Conservation (phyloP, 2,329 filamentous ascomycete species). For the Colletotrichum phormii region DNA sequence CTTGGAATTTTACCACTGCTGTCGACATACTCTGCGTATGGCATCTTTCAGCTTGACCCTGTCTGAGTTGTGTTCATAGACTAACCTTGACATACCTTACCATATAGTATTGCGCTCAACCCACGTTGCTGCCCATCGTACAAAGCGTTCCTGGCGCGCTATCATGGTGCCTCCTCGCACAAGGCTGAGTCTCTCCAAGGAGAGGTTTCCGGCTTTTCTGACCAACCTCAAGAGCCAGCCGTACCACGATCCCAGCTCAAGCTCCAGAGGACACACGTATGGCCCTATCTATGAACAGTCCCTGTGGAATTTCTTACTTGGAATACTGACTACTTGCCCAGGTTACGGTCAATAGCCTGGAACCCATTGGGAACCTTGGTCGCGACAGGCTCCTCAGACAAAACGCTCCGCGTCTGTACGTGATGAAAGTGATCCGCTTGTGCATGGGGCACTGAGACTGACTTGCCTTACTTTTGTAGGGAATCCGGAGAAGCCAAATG, state of each 20-base stretch:
- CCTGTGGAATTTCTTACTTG: slow-evolving; percentile 31
- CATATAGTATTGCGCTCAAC: not conserved
- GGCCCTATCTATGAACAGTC: slow-evolving; percentile 41
- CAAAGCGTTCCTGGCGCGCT: not conserved
- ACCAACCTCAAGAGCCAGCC: slow-evolving; percentile 75
- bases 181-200: slow-evolving; percentile 72
- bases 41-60: not conserved
- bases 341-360: slow-evolving; percentile 86
- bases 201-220: slow-evolving; percentile 76
- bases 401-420: slow-evolving; percentile 78
- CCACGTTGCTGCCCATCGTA: slow-evolving; percentile 50
- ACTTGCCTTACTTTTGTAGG: slow-evolving; percentile 49
- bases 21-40: not conserved
- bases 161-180: slow-evolving; percentile 26
- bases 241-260: slow-evolving; percentile 72
- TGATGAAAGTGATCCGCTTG: slow-evolving; percentile 34
- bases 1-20: not conserved
- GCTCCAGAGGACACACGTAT: slow-evolving; percentile 69
- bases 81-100: not conserved
- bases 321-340: slow-evolving; percentile 49
- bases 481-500: slow-evolving; percentile 82
- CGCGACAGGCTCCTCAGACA: slow-evolving; percentile 81
- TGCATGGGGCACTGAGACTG: not conserved
- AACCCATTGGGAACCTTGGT: slow-evolving; percentile 86
- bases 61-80: not conserved